Evolutionary conservation across 768 basidiomycete species (phyloP), one percentile per base, ranked within the genome.

Genomic region (Crucibulum laeve): DNA sequence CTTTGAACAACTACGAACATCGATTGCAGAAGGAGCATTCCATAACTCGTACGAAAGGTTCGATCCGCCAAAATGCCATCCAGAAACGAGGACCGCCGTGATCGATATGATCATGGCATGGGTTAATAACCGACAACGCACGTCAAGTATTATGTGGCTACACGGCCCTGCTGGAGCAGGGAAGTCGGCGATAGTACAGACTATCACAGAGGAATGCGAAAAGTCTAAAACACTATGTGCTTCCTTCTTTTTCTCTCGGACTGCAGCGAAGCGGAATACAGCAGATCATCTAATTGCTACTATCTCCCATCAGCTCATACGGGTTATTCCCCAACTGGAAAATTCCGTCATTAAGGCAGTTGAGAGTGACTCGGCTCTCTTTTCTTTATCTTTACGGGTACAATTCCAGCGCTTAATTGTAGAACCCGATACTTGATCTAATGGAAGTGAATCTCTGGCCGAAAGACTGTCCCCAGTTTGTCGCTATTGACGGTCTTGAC

Each of bases 161-260:
- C 25, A 43, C 19, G 58, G 61, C 2, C 50, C 55, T 2, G 57
- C 57, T 18, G 59, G 62, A 0, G 46, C 52, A 0, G 61, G 60
- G 1, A 62, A 61, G 36, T 53, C 61, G 0, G 53, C 56, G 0
- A 42, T 69, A 7, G 53, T 53, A 8, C 64, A 64, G 26, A 59
- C 62, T 0, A 49, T 66, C 1, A 57, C 63, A 8, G 52, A 64
- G 22, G 17, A 23, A 2, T 43, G 41, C 14, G 15, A 28, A 4
- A 38, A 25, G 4, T 25, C 38, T 14, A 40, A 21, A 2, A 33
- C 25, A 4, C 47, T 56, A 13, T 47, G 42, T 15, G 53, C 44
- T 6, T 51, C 42, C 18, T 53, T 56, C 35, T 53, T 61, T 45
- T 59, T 55, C 33, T 56, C 48, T 4, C 23, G 51, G 24, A 32